Conservation (phyloP, 306 rosid species). For the Pyrus pyrifolia region DNA sequence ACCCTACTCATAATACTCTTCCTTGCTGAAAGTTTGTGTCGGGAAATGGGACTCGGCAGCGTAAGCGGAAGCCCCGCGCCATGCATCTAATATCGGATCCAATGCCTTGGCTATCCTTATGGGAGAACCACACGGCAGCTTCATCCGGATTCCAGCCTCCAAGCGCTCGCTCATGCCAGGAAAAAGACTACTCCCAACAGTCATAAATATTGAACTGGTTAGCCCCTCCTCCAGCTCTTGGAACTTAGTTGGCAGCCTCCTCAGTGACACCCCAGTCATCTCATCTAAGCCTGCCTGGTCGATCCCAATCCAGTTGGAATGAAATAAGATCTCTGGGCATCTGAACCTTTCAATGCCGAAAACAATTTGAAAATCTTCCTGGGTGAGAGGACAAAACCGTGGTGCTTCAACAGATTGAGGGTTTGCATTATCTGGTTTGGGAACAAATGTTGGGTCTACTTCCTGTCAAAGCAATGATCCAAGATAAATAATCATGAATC, state of each 20-base stretch:
- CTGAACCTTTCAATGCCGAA: conserved; percentile 88
- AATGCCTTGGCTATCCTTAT: conserved; percentile 65
- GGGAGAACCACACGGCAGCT: conserved; percentile 70
- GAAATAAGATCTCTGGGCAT: conserved; percentile 85
- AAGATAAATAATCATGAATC: not conserved
- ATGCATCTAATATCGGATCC: conserved; percentile 87
- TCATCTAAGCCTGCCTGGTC: conserved; percentile 91
- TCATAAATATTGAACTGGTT: conserved; percentile 61
- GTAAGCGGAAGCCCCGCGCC: conserved; percentile 89
- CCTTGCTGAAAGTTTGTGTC: conserved; percentile 69
- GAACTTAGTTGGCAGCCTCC: conserved; percentile 55
- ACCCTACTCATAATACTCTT: conserved; percentile 78
- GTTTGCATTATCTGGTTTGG: conserved; percentile 48
- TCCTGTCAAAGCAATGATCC: conserved; percentile 38
- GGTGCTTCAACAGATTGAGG: conserved; percentile 56
- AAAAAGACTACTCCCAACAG: conserved; percentile 79
- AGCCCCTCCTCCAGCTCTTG: conserved; percentile 51
- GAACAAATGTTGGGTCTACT: conserved; percentile 80
- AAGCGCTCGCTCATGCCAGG: conserved; percentile 78
- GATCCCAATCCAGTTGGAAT: conserved; percentile 83
- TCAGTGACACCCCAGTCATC: conserved; percentile 80
- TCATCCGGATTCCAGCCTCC: conserved; percentile 82
- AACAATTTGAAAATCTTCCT: conserved; percentile 78
- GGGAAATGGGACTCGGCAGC: conserved; percentile 60
- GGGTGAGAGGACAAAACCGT: conserved; percentile 50